Evolutionary conservation across 441 rosid species (phyloP).

Genomic region (Bruguiera hainesii): DNA sequence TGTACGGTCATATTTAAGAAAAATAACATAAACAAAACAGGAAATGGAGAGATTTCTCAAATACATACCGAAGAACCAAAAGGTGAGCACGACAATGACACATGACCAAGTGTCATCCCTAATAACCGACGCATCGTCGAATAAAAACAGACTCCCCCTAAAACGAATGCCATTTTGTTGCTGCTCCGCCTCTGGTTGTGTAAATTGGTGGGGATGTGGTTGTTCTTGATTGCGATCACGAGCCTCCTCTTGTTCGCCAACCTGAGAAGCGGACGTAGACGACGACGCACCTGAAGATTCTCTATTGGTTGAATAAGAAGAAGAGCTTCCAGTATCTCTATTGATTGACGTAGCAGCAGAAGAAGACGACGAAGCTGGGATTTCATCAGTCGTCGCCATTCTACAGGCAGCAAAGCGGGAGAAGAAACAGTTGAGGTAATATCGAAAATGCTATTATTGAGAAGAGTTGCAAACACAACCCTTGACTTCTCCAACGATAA

Average conservation of each 20-base stretch:
- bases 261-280: conserved; percentile 27
- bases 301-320: conserved; percentile 11
- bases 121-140: conserved; percentile 28
- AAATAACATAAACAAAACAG: not conserved
- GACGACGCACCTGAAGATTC: conserved; percentile 26
- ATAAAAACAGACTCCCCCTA: conserved; percentile 41
- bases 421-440: not conserved
- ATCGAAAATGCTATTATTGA: too few species aligned
- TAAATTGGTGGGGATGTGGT: conserved; percentile 20
- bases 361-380: conserved; percentile 21
- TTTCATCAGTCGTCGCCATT: conserved; percentile 48
- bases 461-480: too few species aligned
- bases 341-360: conserved; percentile 3
- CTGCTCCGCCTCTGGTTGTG: conserved; percentile 42
- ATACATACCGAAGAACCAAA: conserved; percentile 74
- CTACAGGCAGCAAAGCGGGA: conserved; percentile 12
- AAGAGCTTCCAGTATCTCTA: too few species aligned
- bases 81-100: conserved; percentile 57
- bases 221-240: conserved; percentile 12
- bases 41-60: not conserved
- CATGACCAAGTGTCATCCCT: conserved; percentile 86
- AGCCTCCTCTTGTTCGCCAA: conserved; percentile 44
- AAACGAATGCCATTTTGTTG: conserved; percentile 33
- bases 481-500: not conserved
- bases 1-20: not conserved